phyloP scores from a whole-genome alignment of 2,329 filamentous ascomycete genomes.

The Aspergillus aculeatinus region DNA sequence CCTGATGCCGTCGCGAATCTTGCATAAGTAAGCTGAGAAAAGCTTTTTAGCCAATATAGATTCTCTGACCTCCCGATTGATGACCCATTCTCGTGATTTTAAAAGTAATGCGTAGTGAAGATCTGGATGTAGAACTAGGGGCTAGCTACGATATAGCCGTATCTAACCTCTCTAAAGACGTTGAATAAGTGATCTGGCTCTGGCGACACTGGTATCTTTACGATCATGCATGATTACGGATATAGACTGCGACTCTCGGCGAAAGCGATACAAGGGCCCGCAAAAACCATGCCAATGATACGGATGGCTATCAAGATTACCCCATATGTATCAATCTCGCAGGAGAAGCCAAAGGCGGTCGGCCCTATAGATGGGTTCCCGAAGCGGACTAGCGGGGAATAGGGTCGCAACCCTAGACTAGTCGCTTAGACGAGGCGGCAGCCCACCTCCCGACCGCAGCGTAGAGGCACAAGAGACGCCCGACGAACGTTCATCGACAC shows the following conservation, averaged over 20 bases:
- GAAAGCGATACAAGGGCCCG: too few relatives aligned
- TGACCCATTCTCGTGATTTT: slow-evolving; percentile 16
- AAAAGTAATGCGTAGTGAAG: slow-evolving; percentile 1
- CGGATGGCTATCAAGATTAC: neutral
- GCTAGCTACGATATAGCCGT: neutral
- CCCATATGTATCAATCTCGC: slow-evolving; percentile 6
- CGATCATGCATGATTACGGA: too few relatives aligned
- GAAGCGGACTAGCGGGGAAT: slow-evolving; percentile 30
- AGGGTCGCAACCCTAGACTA: slow-evolving; percentile 41
- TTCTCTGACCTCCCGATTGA: slow-evolving; percentile 30
- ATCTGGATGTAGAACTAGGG: neutral
- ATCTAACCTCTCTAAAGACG: too few relatives aligned
- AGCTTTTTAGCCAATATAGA: slow-evolving; percentile 38
- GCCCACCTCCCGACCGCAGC: slow-evolving; percentile 36
- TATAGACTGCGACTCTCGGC: too few relatives aligned
- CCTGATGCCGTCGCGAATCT: slow-evolving; percentile 40
- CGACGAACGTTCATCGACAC: slow-evolving; percentile 35
- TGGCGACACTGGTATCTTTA: too few relatives aligned
- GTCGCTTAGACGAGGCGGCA: slow-evolving; percentile 46
- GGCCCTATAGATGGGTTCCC: slow-evolving; percentile 16
- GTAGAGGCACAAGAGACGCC: slow-evolving; percentile 29
- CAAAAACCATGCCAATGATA: neutral
- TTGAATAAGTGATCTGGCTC: too few relatives aligned
- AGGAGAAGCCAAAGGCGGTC: slow-evolving; percentile 5
- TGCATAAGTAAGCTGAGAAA: slow-evolving; percentile 35